Base-by-base conservation (phyloP, 2,329 filamentous ascomycete genomes). In the Coniosporium tulheliwenetii region DNA sequence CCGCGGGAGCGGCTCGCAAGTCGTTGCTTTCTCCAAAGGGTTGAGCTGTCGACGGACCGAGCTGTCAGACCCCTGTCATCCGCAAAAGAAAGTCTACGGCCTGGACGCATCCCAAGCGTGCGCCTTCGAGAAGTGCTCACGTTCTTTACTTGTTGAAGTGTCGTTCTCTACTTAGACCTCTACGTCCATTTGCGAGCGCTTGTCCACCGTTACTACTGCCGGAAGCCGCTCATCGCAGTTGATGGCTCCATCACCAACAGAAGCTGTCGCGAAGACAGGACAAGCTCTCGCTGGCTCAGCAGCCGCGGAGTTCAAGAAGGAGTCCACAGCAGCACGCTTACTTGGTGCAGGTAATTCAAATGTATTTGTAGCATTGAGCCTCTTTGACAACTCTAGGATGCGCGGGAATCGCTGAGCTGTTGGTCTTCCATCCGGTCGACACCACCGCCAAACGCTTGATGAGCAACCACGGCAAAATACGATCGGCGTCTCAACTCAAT, bases 361-460 rank as follows among this genome's bases (percentile, higher is more conserved):
- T 12, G 9, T 2, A 30, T 30, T 39, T 8, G 8, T 7, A 30
- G n/a, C n/a, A 39, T 31, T 31, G 14, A 15, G 5, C 16, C 16
- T 26, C 3, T 32, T 10, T 33, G 14, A 26, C 19, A 26, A 26
- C 7, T 26, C 19, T 26, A 26, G 19, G 19, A 26, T 40, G 16
- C 57, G 86, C 87, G 57, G 87, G 87, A 69, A 89, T 95, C 61
- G 81, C 87, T 54, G 89, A 95, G 66, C 71, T 95, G 56, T 77
- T 85, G 56, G 77, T 95, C 61, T 95, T 95, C 71, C 85, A 93
- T 60, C 85, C 85, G 48, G 85, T 98, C 61, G 91, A 98, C 66
- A 98, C 91, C 39, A 95, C 93, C 55, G 89, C 91, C 48, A 98
- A 98, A 73, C 85, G 91, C 52, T 77, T 98, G 65, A 98, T 98